A percentile compares a stretch with the other conserved stretches of the same genome.
These are phyloP conservation scores for Priceomyces haplophilus DNA, from an alignment of 805 yeast species.

Conservation along the genomic window DNA sequence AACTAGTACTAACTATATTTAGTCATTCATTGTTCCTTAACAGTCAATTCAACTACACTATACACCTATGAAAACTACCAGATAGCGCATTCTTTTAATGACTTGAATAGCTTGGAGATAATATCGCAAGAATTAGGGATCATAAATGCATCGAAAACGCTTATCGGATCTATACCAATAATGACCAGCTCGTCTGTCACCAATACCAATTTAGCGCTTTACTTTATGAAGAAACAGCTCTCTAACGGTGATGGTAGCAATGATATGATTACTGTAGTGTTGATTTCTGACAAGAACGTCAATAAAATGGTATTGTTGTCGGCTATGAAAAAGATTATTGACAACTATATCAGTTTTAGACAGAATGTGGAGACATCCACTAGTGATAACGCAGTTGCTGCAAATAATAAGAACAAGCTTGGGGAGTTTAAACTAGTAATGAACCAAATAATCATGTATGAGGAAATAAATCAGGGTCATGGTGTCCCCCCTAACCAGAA, in stretches of 20 bases:
- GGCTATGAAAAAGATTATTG: slow-evolving; percentile 48
- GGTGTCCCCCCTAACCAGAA: slow-evolving; percentile 28
- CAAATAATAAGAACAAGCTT: slow-evolving; percentile 21
- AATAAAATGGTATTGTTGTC: slow-evolving; percentile 46
- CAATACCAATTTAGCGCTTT: slow-evolving; percentile 33
- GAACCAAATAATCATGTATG: slow-evolving; percentile 54
- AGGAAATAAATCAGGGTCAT: slow-evolving; percentile 45
- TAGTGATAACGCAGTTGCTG: slow-evolving; percentile 8
- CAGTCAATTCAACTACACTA: slow-evolving; percentile 56
- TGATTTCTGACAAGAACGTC: slow-evolving; percentile 44
- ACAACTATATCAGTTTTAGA: slow-evolving; percentile 45
- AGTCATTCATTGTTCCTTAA: slow-evolving; percentile 49
- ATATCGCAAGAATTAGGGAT: slow-evolving; percentile 53
- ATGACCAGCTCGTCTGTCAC: slow-evolving; percentile 22
- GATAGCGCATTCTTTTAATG: slow-evolving; percentile 38
- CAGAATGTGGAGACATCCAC: slow-evolving; percentile 19
- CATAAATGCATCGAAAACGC: slow-evolving; percentile 47
- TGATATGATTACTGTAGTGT: slow-evolving; percentile 52
- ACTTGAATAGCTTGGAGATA: slow-evolving; percentile 51
- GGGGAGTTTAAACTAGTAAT: slow-evolving; percentile 56
- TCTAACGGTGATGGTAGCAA: slow-evolving; percentile 41
- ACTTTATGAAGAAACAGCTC: slow-evolving; percentile 47
- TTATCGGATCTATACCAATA: slow-evolving; percentile 38
- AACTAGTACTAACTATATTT: slow-evolving; percentile 13
- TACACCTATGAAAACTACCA: slow-evolving; percentile 54